These are phyloP conservation scores for Canna indica DNA, from an alignment of 176 grass and related monocot genomes.

Conservation along the genomic window DNA sequence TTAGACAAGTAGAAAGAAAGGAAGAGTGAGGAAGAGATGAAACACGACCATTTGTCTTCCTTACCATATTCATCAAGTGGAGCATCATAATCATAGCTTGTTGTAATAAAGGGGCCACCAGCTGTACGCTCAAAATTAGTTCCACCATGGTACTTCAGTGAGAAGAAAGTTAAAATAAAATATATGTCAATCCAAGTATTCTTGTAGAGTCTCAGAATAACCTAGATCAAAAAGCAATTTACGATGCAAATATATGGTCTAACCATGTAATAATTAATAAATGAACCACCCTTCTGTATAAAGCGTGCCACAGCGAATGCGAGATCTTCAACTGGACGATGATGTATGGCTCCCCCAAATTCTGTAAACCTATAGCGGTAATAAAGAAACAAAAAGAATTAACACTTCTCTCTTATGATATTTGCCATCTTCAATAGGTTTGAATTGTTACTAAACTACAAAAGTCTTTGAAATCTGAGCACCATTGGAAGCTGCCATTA, in stretches of 20 bases:
- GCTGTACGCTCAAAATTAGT: conserved; percentile 96
- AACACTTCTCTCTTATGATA: neutral
- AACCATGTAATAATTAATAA: conserved; percentile 99
- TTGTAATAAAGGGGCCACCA: conserved; percentile 97
- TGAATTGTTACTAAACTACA: neutral
- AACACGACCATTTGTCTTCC: neutral
- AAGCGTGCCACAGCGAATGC: conserved; percentile 93
- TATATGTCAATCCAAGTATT: conserved; percentile 5
- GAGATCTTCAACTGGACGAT: conserved; percentile 83
- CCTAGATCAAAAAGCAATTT: neutral
- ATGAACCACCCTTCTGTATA: conserved; percentile 95
- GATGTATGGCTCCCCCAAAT: conserved; percentile 81
- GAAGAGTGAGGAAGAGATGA: no score
- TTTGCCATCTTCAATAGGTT: neutral
- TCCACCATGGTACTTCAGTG: conserved; percentile 89
- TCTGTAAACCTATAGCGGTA: conserved; percentile 67
- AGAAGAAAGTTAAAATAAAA: conserved; percentile 21
- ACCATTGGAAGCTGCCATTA: neutral
- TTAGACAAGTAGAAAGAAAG: neutral
- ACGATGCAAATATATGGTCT: neutral
- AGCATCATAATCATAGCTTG: conserved; percentile 98
- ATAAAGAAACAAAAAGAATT: neutral
- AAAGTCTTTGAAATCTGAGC: neutral
- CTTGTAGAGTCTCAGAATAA: neutral
- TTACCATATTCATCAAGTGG: conserved; percentile 99